A percentile compares a stretch with the other conserved stretches of the same genome.
phyloP scores from a whole-genome alignment of 306 rosid species.

The Prunus mira region DNA sequence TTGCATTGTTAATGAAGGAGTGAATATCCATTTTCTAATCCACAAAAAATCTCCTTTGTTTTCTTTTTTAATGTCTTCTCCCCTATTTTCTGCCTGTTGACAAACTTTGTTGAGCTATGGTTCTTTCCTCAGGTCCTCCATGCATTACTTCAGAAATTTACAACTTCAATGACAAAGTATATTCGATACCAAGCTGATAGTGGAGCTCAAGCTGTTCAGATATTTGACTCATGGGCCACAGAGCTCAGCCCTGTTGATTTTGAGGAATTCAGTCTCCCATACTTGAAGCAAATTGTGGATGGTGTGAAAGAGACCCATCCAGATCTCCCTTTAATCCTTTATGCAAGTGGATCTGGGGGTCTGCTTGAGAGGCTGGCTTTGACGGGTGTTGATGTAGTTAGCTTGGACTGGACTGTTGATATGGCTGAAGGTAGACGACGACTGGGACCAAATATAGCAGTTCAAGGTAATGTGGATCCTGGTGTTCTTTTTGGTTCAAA shows the following conservation, averaged over 20 bases:
- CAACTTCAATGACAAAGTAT: conserved; percentile 84
- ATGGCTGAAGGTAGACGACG: conserved; percentile 93
- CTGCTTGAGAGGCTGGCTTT: conserved; percentile 83
- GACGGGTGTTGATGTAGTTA: conserved; percentile 88
- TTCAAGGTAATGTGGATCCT: conserved; percentile 95
- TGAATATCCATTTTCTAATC: not conserved
- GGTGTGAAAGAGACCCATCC: conserved; percentile 78
- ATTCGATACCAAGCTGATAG: conserved; percentile 85
- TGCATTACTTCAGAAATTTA: conserved; percentile 70
- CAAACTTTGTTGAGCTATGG: conserved; percentile 8
- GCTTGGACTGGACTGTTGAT: conserved; percentile 98
- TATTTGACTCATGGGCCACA: conserved; percentile 95
- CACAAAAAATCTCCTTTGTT: not conserved
- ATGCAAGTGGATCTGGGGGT: conserved; percentile 98
- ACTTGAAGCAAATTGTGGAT: conserved; percentile 88
- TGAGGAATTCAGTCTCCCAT: conserved; percentile 93
- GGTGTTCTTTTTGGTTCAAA: conserved; percentile 96
- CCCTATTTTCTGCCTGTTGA: not conserved
- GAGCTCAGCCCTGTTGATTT: conserved; percentile 93
- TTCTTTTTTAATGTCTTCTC: not conserved
- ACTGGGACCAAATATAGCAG: conserved; percentile 72
- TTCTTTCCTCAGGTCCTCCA: conserved; percentile 66
- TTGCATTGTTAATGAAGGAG: not conserved
- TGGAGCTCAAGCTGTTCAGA: conserved; percentile 98
- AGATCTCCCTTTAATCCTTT: conserved; percentile 79